Conservation (phyloP, 768 basidiomycete species). For the Pisolithus microcarpus region DNA sequence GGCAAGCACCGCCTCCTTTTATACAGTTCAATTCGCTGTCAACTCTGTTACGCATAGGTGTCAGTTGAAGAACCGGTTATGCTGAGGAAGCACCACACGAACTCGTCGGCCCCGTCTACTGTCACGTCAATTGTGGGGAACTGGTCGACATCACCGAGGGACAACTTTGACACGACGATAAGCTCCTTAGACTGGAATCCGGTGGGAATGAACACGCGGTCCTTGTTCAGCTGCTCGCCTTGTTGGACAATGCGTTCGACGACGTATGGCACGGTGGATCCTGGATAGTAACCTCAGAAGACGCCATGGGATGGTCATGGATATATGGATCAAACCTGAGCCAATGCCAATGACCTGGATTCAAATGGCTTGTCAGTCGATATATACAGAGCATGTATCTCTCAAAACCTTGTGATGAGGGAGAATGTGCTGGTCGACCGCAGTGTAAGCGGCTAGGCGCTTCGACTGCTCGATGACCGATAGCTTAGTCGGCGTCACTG, state of each 20-base stretch:
- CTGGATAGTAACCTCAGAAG: conserved; percentile 28
- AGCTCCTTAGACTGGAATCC: conserved; percentile 97
- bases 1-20: conserved; percentile 96
- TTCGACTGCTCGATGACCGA: conserved; percentile 74
- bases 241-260: conserved; percentile 91
- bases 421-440: conserved; percentile 84
- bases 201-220: conserved; percentile 85
- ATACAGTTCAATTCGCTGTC: conserved; percentile 84
- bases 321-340: conserved; percentile 45
- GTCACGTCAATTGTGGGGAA: conserved; percentile 92
- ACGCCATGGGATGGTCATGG: neutral
- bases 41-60: conserved; percentile 45
- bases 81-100: conserved; percentile 21
- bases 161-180: conserved; percentile 72
- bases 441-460: conserved; percentile 85
- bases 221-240: conserved; percentile 65
- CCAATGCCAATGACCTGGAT: conserved; percentile 79
- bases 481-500: conserved; percentile 18
- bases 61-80: neutral
- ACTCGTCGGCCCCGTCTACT: conserved; percentile 97
- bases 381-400: conserved; percentile 1
- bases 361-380: neutral
- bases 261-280: conserved; percentile 93
- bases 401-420: conserved; percentile 68
- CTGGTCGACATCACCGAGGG: conserved; percentile 83